Conservation (phyloP, 129 eudicot genomes). For the Centrapalus pauciflorus region DNA sequence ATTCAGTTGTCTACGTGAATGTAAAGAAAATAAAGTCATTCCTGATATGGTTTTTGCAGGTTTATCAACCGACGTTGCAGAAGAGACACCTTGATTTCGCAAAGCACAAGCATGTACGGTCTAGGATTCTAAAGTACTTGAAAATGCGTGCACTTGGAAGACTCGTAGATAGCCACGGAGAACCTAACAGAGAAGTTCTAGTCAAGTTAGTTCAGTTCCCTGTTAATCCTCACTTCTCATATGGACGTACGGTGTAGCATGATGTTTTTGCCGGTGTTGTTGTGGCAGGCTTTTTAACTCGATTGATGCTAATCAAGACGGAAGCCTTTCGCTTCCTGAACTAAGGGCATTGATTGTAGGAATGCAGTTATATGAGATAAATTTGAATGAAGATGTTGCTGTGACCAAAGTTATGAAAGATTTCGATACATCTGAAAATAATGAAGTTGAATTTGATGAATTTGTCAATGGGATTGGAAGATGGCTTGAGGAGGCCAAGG, state of each 20-base stretch:
- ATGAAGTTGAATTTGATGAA: constrained; percentile 37
- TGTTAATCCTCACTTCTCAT: neutral
- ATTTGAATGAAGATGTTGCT: constrained; percentile 52
- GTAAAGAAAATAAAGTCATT: neutral
- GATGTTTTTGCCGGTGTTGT: neutral
- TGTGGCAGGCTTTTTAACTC: constrained; percentile 52
- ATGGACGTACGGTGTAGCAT: neutral
- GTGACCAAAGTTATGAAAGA: constrained; percentile 58
- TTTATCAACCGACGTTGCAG: constrained; percentile 51
- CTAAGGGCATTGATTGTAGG: constrained; percentile 68
- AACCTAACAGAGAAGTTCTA: constrained; percentile 48
- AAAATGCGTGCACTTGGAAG: constrained; percentile 57
- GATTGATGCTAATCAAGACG: constrained; percentile 54
- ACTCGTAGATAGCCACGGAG: constrained; percentile 50
- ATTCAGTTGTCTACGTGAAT: neutral
- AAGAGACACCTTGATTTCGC: constrained; percentile 57
- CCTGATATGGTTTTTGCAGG: constrained; percentile 24
- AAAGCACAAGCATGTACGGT: constrained; percentile 63
- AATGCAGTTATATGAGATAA: constrained; percentile 57
- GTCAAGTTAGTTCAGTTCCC: constrained; percentile 33
- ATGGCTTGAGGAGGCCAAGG: constrained; percentile 72
- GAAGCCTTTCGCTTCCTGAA: constrained; percentile 47
- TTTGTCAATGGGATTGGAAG: constrained; percentile 50
- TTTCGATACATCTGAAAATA: constrained; percentile 51
- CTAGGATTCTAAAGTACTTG: constrained; percentile 61